A percentile compares a stretch with the other conserved stretches of the same genome.
Evolutionary conservation across 2,329 filamentous ascomycete species (phyloP).

Genomic region (Beauveria varroae): DNA sequence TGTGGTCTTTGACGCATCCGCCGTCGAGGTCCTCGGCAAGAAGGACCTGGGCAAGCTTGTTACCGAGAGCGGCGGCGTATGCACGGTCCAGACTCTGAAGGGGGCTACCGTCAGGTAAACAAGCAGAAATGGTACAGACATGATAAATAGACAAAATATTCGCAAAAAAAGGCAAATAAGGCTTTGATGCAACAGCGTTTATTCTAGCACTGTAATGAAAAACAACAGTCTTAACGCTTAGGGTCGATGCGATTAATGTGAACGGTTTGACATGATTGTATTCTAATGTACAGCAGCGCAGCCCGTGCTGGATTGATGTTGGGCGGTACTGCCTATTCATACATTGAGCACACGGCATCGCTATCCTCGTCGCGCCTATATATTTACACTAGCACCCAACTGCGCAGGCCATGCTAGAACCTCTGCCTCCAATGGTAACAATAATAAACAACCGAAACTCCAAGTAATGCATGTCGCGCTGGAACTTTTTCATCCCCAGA

Average conservation of each 20-base stretch:
- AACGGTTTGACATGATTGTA: slow-evolving; percentile 7
- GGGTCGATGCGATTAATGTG: neutral
- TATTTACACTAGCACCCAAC: slow-evolving; percentile 11
- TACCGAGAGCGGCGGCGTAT: slow-evolving; percentile 69
- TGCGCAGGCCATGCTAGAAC: neutral
- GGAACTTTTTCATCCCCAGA: neutral
- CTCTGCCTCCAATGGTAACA: neutral
- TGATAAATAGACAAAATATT: neutral
- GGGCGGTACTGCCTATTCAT: neutral
- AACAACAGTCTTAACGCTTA: neutral
- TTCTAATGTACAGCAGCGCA: slow-evolving; percentile 15
- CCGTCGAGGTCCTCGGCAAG: slow-evolving; percentile 69
- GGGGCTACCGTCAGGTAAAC: slow-evolving; percentile 73
- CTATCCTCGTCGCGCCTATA: neutral
- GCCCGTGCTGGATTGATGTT: neutral
- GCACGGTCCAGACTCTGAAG: slow-evolving; percentile 75
- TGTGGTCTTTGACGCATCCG: slow-evolving; percentile 77
- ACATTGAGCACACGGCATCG: neutral
- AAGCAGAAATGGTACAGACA: neutral
- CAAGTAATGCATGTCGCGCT: slow-evolving; percentile 2
- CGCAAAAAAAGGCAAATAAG: neutral
- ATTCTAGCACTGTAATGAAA: neutral
- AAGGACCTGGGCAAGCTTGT: slow-evolving; percentile 61
- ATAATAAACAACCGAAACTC: slow-evolving; percentile 3
- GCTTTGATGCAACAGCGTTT: neutral